Evolutionary conservation across 352 stramenopile genomes (phyloP), one percentile per base, ranked within the genome.

Genomic region (Pythium graminicola): DNA sequence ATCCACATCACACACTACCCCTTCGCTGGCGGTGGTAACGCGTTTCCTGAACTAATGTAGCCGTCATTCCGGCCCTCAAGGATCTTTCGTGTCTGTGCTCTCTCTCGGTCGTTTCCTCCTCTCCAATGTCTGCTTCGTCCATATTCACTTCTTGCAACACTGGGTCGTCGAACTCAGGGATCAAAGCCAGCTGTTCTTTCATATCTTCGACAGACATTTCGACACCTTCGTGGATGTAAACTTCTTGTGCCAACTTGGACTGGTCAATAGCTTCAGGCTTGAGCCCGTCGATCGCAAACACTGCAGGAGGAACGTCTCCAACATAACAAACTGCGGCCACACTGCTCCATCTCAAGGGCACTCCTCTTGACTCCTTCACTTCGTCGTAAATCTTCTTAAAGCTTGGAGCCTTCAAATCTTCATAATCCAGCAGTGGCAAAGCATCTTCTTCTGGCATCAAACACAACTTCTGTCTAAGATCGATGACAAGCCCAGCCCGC

Each of bases 1-100:
- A 17, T 78, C 69, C 10, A 74, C 69, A 19, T 75, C 66, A 13
- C 67, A 76, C 0, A 72, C n/a, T 0, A 60, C 64, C 0, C 66
- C 64, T 44, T 24, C 0, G 59, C 65, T 0, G 60, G 22, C 0
- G 45, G 56, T 1, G 65, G 60, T 0, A 62, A 13, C 0, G 62
- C 59, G n/a, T 73, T 70, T 54, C 59, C 19, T 66, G 62, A 65
- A 0, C 56, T 52, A 41, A 67, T 67, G 3, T 65, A 38, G 2
- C 58, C 26, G 23, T 58, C 42, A 5, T 4, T 1, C 0, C 38
- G 8, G 10, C 29, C 17, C 44, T 53, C 55, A 10, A 73, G 48
- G 6, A 61, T 60, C 0, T 54, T 17, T 1, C 32, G 22, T 4
- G 67, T 1, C 3, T 31, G n/a, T 44, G 43, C 2, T 57, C 44